Percentiles rank a stretch among this genome's conserved stretches.
Conservation (phyloP, 495 filamentous ascomycete genomes). For the Neurospora tetrasperma region DNA sequence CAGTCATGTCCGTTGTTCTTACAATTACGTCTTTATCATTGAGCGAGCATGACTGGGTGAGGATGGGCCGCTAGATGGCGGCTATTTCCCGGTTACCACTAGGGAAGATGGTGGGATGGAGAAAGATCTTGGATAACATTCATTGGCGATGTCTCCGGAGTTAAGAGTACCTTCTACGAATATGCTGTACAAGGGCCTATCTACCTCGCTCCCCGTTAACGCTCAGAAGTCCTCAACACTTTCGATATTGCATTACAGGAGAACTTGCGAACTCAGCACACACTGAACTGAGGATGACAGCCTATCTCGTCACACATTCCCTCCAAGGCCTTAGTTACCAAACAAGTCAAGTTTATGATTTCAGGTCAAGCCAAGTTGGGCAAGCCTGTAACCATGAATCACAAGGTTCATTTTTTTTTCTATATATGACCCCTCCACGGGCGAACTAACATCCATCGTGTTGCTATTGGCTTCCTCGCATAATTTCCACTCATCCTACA, state of each 20-base stretch:
- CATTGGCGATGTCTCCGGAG: background rate
- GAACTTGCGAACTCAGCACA: background rate
- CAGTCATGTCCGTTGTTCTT: background rate
- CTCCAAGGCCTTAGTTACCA: background rate
- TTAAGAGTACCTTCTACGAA: background rate
- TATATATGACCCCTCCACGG: background rate
- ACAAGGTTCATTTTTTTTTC: background rate
- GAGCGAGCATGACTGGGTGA: background rate
- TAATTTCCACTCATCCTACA: background rate
- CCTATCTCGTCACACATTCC: background rate
- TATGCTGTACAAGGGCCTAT: background rate
- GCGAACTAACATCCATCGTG: background rate
- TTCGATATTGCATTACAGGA: background rate
- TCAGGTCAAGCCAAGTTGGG: background rate
- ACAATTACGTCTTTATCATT: background rate
- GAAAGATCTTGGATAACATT: background rate
- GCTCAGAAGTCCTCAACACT: background rate
- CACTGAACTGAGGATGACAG: background rate
- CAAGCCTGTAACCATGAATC: background rate
- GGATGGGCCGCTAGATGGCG: background rate
- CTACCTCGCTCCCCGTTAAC: background rate
- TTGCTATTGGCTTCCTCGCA: background rate
- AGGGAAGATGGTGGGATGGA: background rate
- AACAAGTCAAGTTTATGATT: background rate
- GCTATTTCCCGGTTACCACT: background rate